Evolutionary conservation across 2,329 filamentous ascomycete species (phyloP).

Genomic region (Fusarium drepaniforme): DNA sequence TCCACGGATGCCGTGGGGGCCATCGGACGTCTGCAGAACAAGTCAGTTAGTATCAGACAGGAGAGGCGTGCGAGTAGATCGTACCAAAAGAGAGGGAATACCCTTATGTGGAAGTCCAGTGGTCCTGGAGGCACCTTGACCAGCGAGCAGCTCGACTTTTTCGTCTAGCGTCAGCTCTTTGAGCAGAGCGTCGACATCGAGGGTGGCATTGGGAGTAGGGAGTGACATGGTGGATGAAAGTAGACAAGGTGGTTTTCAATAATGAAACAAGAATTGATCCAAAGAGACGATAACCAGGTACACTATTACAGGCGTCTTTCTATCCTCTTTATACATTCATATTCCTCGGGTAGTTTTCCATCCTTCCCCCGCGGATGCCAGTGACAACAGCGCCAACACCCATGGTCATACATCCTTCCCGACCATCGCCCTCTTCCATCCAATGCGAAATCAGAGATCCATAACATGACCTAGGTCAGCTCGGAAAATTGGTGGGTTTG

Average conservation of each 20-base stretch:
- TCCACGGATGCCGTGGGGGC: not conserved
- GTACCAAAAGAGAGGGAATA: conserved; percentile 31
- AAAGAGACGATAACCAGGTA: not conserved
- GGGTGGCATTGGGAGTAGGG: not conserved
- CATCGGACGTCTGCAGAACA: not conserved
- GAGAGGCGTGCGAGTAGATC: not conserved
- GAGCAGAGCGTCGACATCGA: conserved; percentile 27
- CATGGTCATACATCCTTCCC: not conserved
- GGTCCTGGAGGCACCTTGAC: conserved; percentile 34
- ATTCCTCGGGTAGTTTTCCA: not conserved
- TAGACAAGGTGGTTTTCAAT: not conserved
- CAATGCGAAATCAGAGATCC: not conserved
- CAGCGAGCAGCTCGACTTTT: conserved; percentile 34
- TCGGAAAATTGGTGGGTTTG: not conserved
- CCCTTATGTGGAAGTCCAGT: conserved; percentile 20
- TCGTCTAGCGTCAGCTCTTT: conserved; percentile 32
- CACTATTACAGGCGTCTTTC: not conserved
- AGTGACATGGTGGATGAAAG: not conserved
- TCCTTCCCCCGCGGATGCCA: not conserved
- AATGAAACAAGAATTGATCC: not conserved
- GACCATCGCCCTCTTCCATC: not conserved
- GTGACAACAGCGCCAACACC: not conserved
- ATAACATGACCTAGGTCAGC: not conserved
- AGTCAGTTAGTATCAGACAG: not conserved
- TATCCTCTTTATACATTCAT: not conserved